These are phyloP conservation scores for Meira nashicola DNA, from an alignment of 1,284 basidiomycete genomes.

Conservation along the genomic window DNA sequence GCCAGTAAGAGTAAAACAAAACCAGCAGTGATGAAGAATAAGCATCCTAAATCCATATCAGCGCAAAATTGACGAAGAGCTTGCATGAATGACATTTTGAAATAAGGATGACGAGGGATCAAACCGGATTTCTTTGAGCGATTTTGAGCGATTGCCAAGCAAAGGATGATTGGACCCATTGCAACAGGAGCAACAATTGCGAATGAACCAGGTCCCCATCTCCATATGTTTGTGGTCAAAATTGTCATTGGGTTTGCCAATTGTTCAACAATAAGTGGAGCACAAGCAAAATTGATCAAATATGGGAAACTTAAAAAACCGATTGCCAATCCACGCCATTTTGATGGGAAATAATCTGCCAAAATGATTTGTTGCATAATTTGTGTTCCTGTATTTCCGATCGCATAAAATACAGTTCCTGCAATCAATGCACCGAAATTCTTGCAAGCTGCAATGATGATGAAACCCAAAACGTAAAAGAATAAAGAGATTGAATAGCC, in stretches of 20 bases:
- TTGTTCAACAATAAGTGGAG: slow-evolving; percentile 19
- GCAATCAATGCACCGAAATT: slow-evolving; percentile 26
- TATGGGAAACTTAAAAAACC: slow-evolving; percentile 46
- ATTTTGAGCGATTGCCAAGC: slow-evolving; percentile 38
- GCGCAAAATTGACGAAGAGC: slow-evolving; percentile 21
- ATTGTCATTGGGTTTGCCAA: slow-evolving; percentile 1
- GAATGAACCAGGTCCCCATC: slow-evolving; percentile 47
- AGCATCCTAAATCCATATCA: slow-evolving; percentile 45
- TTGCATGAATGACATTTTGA: slow-evolving; percentile 14
- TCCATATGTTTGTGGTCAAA: slow-evolving; percentile 25
- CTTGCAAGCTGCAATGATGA: slow-evolving; percentile 43
- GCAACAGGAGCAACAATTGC: slow-evolving; percentile 47
- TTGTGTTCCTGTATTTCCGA: slow-evolving; percentile 48
- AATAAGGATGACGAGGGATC: slow-evolving; percentile 40
- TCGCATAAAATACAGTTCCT: slow-evolving; percentile 43
- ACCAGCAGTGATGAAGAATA: slow-evolving; percentile 45
- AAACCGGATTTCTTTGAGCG: slow-evolving; percentile 33
- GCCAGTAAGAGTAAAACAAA: slow-evolving; percentile 46
- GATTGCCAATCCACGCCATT: slow-evolving; percentile 42
- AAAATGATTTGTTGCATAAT: slow-evolving; percentile 51
- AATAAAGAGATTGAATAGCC: slow-evolving; percentile 36
- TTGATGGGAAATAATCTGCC: slow-evolving; percentile 46
- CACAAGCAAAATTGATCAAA: slow-evolving; percentile 44
- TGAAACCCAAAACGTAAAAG: slow-evolving; percentile 46
- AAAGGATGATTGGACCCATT: slow-evolving; percentile 33